Evolutionary conservation across 495 filamentous ascomycete genomes (phyloP), one percentile per base, ranked within the genome.

Genomic region (Hypoxylon perforatum): DNA sequence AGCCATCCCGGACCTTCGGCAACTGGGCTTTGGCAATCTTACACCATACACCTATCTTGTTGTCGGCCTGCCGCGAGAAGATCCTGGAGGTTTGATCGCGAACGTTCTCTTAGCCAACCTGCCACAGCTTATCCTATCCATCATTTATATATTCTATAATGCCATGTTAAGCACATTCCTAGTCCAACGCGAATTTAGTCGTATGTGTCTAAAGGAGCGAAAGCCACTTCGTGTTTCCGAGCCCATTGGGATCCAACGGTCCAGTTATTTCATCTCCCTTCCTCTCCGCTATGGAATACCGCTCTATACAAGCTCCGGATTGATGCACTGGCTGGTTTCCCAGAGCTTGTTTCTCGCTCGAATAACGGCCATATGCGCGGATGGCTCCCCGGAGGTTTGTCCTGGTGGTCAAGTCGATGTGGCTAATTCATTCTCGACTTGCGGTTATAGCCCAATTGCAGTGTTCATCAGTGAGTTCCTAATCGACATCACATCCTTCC

Each of bases 81-180:
- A 65, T 18, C 61, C 61, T 3, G 25, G 12, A 10, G 6, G 65
- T 41, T 9, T 55, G 39, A 33, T 42, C n/a, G 15, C n/a, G 3
- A 71, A 63, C 11, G 69, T 77, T 1, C 56, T 81, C 3, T 19
- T 80, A 1, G 76, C 76, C 9, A 85, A 86, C 57, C 45, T 67
- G 5, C 79, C 80, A 0, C 84, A 86, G 62, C 51, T 79, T 0
- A 30, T 82, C 0, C 50, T 85, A 7, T 80, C 80, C 1, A 63
- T 82, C 3, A 41, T 78, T 10, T 85, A 85, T 56, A 63, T 65
- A 4, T 23, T 65, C 21, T 53, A 47, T 42, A 65, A 65, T 23
- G 36, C 53, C 9, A 58, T 65, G 22, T 11, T 70, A 21, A 65
- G 51, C 8, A 70, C 57, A 1, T 63, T 53, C 14, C 57, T 70